phyloP scores from a whole-genome alignment of 2,329 filamentous ascomycete species.

The Aspergillus floridensis region DNA sequence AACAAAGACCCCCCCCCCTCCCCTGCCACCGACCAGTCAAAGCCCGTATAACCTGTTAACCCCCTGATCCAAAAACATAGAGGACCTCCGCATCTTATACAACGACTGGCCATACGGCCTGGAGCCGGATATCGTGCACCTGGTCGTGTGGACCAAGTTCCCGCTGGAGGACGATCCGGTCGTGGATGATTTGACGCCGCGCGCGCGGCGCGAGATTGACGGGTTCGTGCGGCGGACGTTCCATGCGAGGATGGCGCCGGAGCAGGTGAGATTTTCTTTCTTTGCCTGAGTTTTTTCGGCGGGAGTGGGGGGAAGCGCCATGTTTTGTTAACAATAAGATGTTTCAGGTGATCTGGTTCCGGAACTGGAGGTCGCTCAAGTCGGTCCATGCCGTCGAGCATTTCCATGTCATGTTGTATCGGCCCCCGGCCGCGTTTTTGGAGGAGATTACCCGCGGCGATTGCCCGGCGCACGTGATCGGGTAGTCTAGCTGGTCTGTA shows the following conservation, averaged over 20 bases:
- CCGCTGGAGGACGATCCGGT: conserved; percentile 66
- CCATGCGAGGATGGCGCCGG: conserved; percentile 42
- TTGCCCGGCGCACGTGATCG: conserved; percentile 47
- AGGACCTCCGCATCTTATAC: conserved; percentile 70
- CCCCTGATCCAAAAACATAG: conserved; percentile 26
- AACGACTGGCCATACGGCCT: conserved; percentile 97
- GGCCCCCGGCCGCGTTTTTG: conserved; percentile 69
- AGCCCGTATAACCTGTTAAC: too few species aligned
- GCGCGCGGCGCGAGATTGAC: conserved; percentile 64
- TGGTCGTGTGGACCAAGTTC: conserved; percentile 94
- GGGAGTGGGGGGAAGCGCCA: neutral
- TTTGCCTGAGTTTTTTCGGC: neutral
- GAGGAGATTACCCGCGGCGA: conserved; percentile 70
- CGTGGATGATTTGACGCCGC: conserved; percentile 64
- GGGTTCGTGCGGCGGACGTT: conserved; percentile 69
- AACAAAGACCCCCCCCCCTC: too few species aligned
- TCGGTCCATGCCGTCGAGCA: conserved; percentile 86
- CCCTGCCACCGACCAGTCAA: neutral
- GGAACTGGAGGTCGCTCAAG: conserved; percentile 84
- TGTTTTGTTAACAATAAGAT: too few species aligned
- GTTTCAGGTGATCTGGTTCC: conserved; percentile 74
- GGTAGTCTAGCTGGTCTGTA: neutral
- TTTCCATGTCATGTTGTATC: conserved; percentile 88
- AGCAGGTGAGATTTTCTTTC: conserved; percentile 38
- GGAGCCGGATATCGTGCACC: conserved; percentile 71